Evolutionary conservation across 352 stramenopile species (phyloP).

Genomic region (Pythium grandisporangium): DNA sequence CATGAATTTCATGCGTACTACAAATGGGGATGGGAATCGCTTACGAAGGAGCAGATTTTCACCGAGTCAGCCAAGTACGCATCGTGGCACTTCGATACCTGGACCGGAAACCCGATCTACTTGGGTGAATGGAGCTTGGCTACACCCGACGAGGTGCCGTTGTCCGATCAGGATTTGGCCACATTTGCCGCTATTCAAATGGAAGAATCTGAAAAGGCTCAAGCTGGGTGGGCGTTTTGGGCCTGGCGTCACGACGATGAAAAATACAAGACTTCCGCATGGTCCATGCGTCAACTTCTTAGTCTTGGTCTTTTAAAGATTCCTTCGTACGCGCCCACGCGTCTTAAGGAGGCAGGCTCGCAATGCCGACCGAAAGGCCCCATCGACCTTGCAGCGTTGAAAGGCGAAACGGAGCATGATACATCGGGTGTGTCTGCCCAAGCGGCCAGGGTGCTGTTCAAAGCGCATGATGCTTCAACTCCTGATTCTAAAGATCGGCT

Average conservation of each 20-base stretch:
- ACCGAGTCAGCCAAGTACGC: conserved; percentile 13
- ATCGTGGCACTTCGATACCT: conserved; percentile 4
- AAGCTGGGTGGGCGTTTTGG: neutral
- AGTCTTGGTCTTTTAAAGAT: too few relatives aligned
- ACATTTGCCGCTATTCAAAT: conserved; percentile 13
- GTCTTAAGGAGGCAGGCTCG: too few relatives aligned
- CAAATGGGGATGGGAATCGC: conserved; percentile 19
- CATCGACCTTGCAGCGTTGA: too few relatives aligned
- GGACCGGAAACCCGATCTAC: conserved; percentile 23
- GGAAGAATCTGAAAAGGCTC: conserved; percentile 3
- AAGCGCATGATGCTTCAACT: too few relatives aligned
- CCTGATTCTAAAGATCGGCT: too few relatives aligned
- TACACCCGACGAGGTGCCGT: conserved; percentile 9
- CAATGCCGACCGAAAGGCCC: too few relatives aligned
- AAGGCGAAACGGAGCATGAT: too few relatives aligned
- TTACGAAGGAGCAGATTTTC: conserved; percentile 8
- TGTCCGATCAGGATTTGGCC: conserved; percentile 14
- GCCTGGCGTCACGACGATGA: neutral
- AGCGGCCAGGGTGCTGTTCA: too few relatives aligned
- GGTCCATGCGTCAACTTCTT: conserved; percentile 4
- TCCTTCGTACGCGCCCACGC: too few relatives aligned
- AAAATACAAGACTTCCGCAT: neutral
- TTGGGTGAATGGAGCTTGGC: conserved; percentile 37
- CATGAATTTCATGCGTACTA: conserved; percentile 41
- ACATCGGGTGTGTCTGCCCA: too few relatives aligned